A percentile compares a stretch with the other conserved stretches of the same genome.
Conservation (phyloP, 1,139 yeast genomes). For the Nakaseomyces delphensis region DNA sequence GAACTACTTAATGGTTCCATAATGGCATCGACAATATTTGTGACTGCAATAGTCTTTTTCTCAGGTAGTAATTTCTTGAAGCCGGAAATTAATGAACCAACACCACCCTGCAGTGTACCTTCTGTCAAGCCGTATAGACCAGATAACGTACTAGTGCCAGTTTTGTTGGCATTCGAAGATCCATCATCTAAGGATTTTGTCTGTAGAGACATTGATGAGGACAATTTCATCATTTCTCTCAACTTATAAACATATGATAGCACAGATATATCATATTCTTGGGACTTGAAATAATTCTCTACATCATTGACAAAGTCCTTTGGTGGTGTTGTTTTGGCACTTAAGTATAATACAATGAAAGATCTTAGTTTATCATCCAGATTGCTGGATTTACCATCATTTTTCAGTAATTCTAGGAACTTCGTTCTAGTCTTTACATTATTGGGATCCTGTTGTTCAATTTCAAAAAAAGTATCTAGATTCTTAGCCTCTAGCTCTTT, state of each 20-base stretch:
- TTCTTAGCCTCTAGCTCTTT: conserved; percentile 78
- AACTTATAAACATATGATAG: conserved; percentile 67
- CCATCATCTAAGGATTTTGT: conserved; percentile 30
- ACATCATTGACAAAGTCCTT: conserved; percentile 54
- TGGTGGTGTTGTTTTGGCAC: conserved; percentile 45
- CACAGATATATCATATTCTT: conserved; percentile 53
- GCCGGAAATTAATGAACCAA: conserved; percentile 81
- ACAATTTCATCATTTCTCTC: conserved; percentile 61
- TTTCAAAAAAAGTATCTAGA: conserved; percentile 83
- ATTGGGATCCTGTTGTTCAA: conserved; percentile 76
- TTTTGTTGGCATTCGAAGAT: conserved; percentile 11
- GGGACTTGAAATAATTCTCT: conserved; percentile 51
- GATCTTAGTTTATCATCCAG: conserved; percentile 78
- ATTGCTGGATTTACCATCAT: conserved; percentile 38
- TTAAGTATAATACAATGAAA: conserved; percentile 61
- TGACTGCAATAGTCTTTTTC: conserved; percentile 77
- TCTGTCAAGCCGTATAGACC: conserved; percentile 77
- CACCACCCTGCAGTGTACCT: conserved; percentile 67
- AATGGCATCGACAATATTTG: conserved; percentile 82
- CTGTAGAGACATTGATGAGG: conserved; percentile 25
- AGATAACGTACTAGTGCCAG: conserved; percentile 47
- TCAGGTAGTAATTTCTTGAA: conserved; percentile 82
- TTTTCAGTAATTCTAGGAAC: conserved; percentile 46
- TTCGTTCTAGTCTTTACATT: conserved; percentile 54
- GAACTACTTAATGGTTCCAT: conserved; percentile 72